Conservation (phyloP, 164 flowering plant species). For the Magnolia sinica region DNA sequence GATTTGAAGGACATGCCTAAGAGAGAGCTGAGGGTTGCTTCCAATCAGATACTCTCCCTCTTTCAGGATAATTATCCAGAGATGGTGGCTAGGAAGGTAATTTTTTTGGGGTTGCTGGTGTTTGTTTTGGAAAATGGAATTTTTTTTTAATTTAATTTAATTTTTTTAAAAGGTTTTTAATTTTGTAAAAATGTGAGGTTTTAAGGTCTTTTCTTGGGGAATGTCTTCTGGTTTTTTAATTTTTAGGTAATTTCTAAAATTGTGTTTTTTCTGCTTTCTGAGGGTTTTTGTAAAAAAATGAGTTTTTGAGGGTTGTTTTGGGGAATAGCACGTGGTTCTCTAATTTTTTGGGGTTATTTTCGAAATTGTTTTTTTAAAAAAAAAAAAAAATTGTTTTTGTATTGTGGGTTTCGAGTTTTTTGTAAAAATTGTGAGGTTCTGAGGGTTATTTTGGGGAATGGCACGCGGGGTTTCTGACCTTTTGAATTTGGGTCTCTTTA, state of each 20-base stretch:
- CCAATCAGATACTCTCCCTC: conserved; percentile 75
- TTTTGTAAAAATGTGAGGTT: neutral
- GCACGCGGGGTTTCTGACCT: no score
- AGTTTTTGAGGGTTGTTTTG: no score
- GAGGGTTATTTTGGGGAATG: neutral
- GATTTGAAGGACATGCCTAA: conserved; percentile 98
- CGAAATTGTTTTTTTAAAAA: no score
- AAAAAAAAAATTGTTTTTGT: no score
- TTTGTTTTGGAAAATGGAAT: neutral
- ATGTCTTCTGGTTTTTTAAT: neutral
- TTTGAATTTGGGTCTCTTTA: neutral
- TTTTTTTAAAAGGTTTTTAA: neutral
- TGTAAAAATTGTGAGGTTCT: neutral
- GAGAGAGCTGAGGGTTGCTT: conserved; percentile 87
- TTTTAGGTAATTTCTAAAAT: neutral
- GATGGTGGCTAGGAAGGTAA: conserved; percentile 91
- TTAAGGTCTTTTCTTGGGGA: neutral
- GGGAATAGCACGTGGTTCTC: no score
- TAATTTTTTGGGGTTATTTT: no score
- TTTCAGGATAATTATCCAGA: conserved; percentile 99
- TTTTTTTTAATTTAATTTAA: neutral
- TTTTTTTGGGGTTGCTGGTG: neutral
- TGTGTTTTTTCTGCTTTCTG: neutral
- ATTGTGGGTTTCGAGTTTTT: neutral
- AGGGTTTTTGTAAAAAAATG: neutral